A percentile compares a stretch with the other conserved stretches of the same genome.
These are phyloP conservation scores for Fusarium sp. DNA, from an alignment of 2,329 filamentous ascomycete genomes.

Conservation along the genomic window DNA sequence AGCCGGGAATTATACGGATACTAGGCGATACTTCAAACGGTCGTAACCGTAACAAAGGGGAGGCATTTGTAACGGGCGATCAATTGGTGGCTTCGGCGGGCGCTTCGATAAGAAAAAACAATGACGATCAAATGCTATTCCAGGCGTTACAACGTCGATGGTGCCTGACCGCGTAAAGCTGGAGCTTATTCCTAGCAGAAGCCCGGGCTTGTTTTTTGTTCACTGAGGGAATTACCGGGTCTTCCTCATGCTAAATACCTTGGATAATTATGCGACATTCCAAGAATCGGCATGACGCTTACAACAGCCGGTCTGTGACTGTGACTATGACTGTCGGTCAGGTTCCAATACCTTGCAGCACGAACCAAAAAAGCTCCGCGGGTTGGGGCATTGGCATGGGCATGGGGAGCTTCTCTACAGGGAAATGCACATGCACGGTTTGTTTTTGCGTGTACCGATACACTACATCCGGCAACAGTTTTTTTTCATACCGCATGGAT, in stretches of 20 bases:
- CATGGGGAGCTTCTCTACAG: conserved; percentile 6
- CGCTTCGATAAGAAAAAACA: not conserved
- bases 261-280: conserved; percentile 2
- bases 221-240: conserved; percentile 34
- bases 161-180: conserved; percentile 37
- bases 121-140: not conserved
- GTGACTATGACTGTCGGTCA: conserved; percentile 30
- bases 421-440: not conserved
- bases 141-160: conserved; percentile 2
- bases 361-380: conserved; percentile 11
- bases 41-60: not conserved
- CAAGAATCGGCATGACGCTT: conserved; percentile 26
- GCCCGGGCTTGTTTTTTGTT: conserved; percentile 7
- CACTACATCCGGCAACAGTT: not conserved
- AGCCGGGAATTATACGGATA: no score
- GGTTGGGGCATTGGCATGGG: not conserved
- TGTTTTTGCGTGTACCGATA: conserved; percentile 5
- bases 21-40: no score
- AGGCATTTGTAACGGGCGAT: not conserved
- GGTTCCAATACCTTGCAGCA: not conserved
- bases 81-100: not conserved
- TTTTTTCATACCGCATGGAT: conserved; percentile 10
- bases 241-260: conserved; percentile 3
- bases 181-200: conserved; percentile 4
- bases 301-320: conserved; percentile 13